Percentiles rank a stretch among this genome's conserved stretches.
Conservation (phyloP, 257 asterid genomes). For the Solanum pinnatisectum region DNA sequence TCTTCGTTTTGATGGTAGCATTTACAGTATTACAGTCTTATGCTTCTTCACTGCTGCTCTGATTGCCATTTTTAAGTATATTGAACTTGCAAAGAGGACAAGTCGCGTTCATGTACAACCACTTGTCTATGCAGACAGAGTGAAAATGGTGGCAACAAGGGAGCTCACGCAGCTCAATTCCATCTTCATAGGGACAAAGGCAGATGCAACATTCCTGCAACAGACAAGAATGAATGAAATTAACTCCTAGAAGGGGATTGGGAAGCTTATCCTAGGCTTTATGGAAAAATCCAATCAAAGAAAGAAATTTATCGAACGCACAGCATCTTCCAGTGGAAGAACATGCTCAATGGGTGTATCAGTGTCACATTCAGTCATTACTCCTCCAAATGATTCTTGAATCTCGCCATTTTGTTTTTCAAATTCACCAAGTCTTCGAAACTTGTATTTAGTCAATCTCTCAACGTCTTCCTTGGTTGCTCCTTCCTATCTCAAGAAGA, state of each 20-base stretch:
- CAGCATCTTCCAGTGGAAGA: constrained; percentile 89
- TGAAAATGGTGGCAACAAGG: constrained; percentile 98
- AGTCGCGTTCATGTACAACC: constrained; percentile 89
- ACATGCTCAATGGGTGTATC: constrained; percentile 70
- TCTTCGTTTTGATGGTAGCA: too few species aligned
- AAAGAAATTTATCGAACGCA: constrained; percentile 22
- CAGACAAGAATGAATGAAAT: not conserved
- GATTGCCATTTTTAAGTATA: constrained; percentile 64
- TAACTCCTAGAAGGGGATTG: not conserved
- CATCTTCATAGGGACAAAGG: constrained; percentile 80
- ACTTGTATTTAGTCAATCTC: constrained; percentile 69
- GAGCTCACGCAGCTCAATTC: constrained; percentile 84
- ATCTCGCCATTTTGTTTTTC: constrained; percentile 89
- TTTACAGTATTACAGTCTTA: too few species aligned
- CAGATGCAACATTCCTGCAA: constrained; percentile 95
- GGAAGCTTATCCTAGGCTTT: not conserved
- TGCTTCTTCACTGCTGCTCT: constrained; percentile 62
- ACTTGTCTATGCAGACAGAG: constrained; percentile 80
- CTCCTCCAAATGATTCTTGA: constrained; percentile 91
- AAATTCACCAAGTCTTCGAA: constrained; percentile 79
- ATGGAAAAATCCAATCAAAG: not conserved
- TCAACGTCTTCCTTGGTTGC: constrained; percentile 96
- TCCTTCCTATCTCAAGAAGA: constrained; percentile 66
- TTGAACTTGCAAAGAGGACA: constrained; percentile 96
- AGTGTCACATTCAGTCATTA: constrained; percentile 75